Conservation (phyloP, 225 moss, liverwort and hornwort species). For the Pseudoscleropodium purum region DNA sequence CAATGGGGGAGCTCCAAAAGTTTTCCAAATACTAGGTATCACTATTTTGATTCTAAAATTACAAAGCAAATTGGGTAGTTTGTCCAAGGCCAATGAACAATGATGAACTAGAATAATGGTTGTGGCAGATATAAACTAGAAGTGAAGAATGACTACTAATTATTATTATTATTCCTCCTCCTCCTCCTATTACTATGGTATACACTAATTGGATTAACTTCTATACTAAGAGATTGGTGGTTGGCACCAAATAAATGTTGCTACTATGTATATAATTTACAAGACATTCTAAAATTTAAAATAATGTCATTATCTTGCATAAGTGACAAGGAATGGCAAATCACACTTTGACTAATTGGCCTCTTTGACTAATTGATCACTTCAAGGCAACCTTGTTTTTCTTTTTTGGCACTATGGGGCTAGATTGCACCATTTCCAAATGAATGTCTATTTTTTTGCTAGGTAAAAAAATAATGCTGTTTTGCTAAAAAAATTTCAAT, state of each 20-base stretch:
- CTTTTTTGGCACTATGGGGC: no score
- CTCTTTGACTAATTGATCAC: not conserved
- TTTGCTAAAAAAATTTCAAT: no score
- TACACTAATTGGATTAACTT: not conserved
- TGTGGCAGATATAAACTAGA: no score
- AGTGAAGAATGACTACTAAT: not conserved
- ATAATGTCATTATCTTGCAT: no score
- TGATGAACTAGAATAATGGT: not conserved
- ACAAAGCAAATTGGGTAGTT: fast-evolving
- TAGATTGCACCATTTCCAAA: no score
- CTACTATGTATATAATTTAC: not conserved
- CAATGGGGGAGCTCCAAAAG: no score
- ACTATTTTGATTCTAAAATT: not conserved
- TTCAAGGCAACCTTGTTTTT: not conserved
- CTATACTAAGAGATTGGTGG: no score
- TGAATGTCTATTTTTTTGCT: no score
- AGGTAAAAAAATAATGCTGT: no score
- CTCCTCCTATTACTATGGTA: fast-evolving
- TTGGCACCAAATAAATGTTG: not conserved
- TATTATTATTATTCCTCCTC: not conserved
- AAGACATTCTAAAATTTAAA: not conserved
- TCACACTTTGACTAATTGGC: not conserved
- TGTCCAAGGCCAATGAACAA: not conserved
- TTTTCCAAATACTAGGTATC: not conserved
- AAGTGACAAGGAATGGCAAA: fast-evolving